Percentiles rank a stretch among this genome's conserved stretches.
phyloP scores from a whole-genome alignment of 1,284 basidiomycete species.

The Taiwanofungus camphoratus region DNA sequence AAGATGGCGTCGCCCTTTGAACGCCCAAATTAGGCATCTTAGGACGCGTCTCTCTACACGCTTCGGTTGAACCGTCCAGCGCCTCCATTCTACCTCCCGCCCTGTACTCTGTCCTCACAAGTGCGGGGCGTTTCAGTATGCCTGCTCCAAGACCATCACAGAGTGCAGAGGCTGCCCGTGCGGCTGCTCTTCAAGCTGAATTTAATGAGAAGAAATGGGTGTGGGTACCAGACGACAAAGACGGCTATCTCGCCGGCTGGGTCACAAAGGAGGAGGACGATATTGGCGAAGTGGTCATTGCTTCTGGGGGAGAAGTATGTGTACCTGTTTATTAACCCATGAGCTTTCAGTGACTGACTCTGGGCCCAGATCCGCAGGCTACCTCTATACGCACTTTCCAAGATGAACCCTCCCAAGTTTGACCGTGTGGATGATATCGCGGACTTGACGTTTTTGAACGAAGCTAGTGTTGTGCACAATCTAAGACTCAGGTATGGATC shows the following conservation, averaged over 20 bases:
- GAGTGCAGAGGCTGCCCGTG: slow-evolving; percentile 65
- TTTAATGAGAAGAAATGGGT: slow-evolving; percentile 98
- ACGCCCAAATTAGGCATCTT: slow-evolving; percentile 12
- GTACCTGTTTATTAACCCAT: neutral
- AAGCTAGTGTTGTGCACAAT: slow-evolving; percentile 98
- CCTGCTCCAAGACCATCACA: slow-evolving; percentile 51
- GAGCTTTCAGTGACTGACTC: neutral
- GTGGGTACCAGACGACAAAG: slow-evolving; percentile 87
- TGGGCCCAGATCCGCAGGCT: slow-evolving; percentile 60
- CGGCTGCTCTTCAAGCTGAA: slow-evolving; percentile 87
- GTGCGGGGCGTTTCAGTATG: slow-evolving; percentile 30
- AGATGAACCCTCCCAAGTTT: slow-evolving; percentile 99
- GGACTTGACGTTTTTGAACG: slow-evolving; percentile 96
- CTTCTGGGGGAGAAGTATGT: slow-evolving; percentile 71
- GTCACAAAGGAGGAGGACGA: slow-evolving; percentile 82
- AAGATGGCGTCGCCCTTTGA: neutral
- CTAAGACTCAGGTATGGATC: slow-evolving; percentile 88
- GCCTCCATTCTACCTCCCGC: neutral
- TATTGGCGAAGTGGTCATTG: slow-evolving; percentile 73
- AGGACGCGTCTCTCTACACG: slow-evolving; percentile 14
- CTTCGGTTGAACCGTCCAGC: slow-evolving; percentile 2
- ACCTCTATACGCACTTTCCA: slow-evolving; percentile 75
- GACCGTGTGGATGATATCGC: slow-evolving; percentile 98
- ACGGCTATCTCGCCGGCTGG: slow-evolving; percentile 90
- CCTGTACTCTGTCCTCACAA: slow-evolving; percentile 1